Base-by-base conservation (phyloP, 2,329 filamentous ascomycete genomes). In the Pseudocercospora macadamiae region DNA sequence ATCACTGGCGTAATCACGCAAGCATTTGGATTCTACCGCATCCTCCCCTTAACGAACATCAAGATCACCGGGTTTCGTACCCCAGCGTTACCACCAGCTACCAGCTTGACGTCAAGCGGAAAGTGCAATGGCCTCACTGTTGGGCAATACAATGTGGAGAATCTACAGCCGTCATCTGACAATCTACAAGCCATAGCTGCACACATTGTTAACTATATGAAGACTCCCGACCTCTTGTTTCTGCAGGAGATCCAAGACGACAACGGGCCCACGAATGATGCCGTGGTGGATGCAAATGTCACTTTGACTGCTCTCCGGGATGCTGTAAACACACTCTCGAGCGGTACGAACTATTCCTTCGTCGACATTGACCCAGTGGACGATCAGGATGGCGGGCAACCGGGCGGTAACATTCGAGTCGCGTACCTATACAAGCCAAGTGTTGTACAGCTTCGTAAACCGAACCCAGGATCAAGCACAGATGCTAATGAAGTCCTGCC, bases 231-330 rank as follows among this genome's bases (percentile, higher is more conserved):
- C 68, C 71, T 90, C 4, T 68, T 91, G 57, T 89, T 89, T 69
- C 67, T 91, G 2, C 88, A 90, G 71, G 88, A 90, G 73, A 77
- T 90, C 45, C 88, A 90, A 73, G 88, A 90, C 69, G 79, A 87
- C 76, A 82, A 79, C 37, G 88, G 88, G 12, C 72, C 80, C 2
- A 83, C 80, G 10, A 80, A 89, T 70, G 81, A 89, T 64, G 86
- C 82, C 60, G 68, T 81, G n/a, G 77, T 81, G 12, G 74, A 75
- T 37, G 83, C 85, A 39, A 86, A 87, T 67, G 51, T 79, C 44
- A 89, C 87, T 0, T 80, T 90, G 1, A 70, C 77, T 1, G 80
- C 83, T 0, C 80, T 90, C 1, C 73, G 77, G 0, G 70, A 76
- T 2, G 82, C 81, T 14, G 85, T 90, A 67, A 66, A 56, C 25